These are phyloP conservation scores for Brasenia schreberi DNA, from an alignment of 164 flowering plant genomes.

Conservation along the genomic window DNA sequence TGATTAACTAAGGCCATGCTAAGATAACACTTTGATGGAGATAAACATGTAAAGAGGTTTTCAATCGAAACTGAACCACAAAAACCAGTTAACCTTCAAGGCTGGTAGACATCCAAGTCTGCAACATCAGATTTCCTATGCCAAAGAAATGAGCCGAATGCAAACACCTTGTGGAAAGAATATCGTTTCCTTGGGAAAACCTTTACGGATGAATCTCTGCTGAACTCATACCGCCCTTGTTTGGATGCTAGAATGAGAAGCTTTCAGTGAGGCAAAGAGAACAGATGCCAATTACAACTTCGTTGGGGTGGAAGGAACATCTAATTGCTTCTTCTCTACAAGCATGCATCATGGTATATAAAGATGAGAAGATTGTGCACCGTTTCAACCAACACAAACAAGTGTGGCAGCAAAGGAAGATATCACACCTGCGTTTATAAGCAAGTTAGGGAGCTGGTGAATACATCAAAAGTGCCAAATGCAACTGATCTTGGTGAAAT, in stretches of 20 bases:
- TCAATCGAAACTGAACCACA: too few relatives aligned
- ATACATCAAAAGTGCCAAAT: too few relatives aligned
- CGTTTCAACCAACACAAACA: too few relatives aligned
- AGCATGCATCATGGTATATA: too few relatives aligned
- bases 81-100: slow-evolving; percentile 39
- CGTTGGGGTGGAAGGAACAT: slow-evolving; percentile 60
- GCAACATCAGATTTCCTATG: slow-evolving; percentile 24
- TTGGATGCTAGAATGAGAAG: slow-evolving; percentile 58
- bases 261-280: slow-evolving; percentile 67
- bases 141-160: slow-evolving; percentile 27
- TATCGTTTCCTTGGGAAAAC: slow-evolving; percentile 11
- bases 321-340: slow-evolving; percentile 19
- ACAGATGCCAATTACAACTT: slow-evolving; percentile 51
- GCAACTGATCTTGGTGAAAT: too few relatives aligned
- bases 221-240: slow-evolving; percentile 18
- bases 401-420: too few relatives aligned
- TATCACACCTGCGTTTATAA: too few relatives aligned
- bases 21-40: too few relatives aligned
- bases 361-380: too few relatives aligned
- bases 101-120: slow-evolving; percentile 25
- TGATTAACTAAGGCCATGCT: too few relatives aligned
- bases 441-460: too few relatives aligned
- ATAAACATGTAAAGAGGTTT: too few relatives aligned
- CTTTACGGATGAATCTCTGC: slow-evolving; percentile 2
- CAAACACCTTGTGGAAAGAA: slow-evolving; percentile 37